Evolutionary conservation across 768 basidiomycete species (phyloP), one percentile per base, ranked within the genome.

Genomic region (Naganishia randhawae): DNA sequence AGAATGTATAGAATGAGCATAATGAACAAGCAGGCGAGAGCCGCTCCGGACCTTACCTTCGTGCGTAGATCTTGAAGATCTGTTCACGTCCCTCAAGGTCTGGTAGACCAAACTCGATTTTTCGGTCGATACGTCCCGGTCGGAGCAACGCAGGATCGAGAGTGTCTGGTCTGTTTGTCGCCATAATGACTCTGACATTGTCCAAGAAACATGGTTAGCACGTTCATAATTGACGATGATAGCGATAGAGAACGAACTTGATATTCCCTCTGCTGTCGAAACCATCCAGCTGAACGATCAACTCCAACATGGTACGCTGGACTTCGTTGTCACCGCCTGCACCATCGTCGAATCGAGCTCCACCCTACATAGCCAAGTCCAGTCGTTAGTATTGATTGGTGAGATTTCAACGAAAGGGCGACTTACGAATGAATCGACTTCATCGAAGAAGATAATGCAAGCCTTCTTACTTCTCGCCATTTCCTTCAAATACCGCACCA

Each of bases 181-280:
- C 96, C 96, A 99, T 99, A 67, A 99, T 84, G 25, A 99, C 95
- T 61, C 57, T 61, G 39, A n/a, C 2, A 61, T 2, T 5, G 25
- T 4, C 16, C 19, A 14, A 13, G 22, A 25, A 25, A 19, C 22
- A 25, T 48, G 45, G n/a, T 48, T 11, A 48, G 19, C 45, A 48
- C 45, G 7, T 7, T 48, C 45, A n/a, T 17, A 48, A 1, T 22
- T 11, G 16, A n/a, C 16, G 9, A 42, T 16, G 25, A n/a, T n/a
- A 19, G 29, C n/a, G n/a, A 25, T 22, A 10, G 31, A 19, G 51
- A n/a, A 61, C 57, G 1, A 41, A 61, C 81, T 99, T 99, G 82
- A 99, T 98, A 77, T 98, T 98, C n/a, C 96, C 96, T 82, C 96
- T 83, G 8, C 95, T 89, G 81, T 98, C 96, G 81, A 99, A 99